A percentile compares a stretch with the other conserved stretches of the same genome.
These are phyloP conservation scores for Suillus discolor DNA, from an alignment of 768 basidiomycete genomes.

Conservation along the genomic window DNA sequence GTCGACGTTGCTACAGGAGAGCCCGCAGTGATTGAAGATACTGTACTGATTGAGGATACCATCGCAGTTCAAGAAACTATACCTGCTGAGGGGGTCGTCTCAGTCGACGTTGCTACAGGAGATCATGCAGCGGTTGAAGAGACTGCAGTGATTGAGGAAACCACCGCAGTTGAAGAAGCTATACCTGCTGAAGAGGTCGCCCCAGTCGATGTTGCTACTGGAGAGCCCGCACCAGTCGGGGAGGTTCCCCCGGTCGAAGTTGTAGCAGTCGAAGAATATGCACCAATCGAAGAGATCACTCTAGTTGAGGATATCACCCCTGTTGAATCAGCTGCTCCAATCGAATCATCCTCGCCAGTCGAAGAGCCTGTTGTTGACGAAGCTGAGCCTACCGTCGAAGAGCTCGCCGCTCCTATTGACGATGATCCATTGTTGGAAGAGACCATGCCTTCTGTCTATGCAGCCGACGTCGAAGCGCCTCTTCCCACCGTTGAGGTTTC, in stretches of 20 bases:
- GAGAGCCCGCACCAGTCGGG: not conserved
- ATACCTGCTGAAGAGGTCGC: not conserved
- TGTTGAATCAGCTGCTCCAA: not conserved
- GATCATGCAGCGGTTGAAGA: not conserved
- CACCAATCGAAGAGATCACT: not conserved
- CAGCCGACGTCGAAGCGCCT: not conserved
- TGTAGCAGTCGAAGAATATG: not conserved
- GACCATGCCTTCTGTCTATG: not conserved
- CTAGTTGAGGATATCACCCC: not conserved
- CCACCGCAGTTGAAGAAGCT: not conserved
- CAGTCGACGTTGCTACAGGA: not conserved
- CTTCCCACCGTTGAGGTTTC: not conserved
- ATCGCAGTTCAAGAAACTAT: not conserved
- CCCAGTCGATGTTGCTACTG: not conserved
- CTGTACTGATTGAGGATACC: not conserved
- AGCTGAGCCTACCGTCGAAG: not conserved
- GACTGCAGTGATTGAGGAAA: not conserved
- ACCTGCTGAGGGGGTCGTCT: not conserved
- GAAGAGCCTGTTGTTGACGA: not conserved
- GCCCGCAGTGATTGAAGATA: not conserved
- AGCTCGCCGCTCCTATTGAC: not conserved
- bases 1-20: not conserved
- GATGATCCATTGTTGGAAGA: not conserved
- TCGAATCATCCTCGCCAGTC: not conserved
- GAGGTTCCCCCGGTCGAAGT: not conserved